These are phyloP conservation scores for Phycomyces nitens DNA, from an alignment of 192 early-diverging fungal species.

Conservation along the genomic window DNA sequence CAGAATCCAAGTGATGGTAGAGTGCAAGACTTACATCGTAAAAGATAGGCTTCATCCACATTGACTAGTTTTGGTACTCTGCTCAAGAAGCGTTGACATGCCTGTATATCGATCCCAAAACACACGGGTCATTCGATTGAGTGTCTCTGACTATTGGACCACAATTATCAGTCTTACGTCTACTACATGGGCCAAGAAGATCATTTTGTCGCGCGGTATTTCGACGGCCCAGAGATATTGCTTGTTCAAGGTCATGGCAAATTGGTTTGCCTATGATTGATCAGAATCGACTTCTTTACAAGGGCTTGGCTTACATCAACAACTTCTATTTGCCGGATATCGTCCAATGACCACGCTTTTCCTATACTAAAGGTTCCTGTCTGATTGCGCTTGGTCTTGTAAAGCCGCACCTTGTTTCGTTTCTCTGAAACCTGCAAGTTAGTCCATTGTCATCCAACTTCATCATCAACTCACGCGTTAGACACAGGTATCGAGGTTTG, in stretches of 20 bases:
- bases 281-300: background rate
- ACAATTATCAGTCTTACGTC: constrained; percentile 15
- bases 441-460: background rate
- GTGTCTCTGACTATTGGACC: too few species aligned
- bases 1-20: too few species aligned
- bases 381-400: constrained; percentile 49
- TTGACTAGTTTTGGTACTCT: constrained; percentile 46
- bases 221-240: constrained; percentile 52
- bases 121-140: background rate
- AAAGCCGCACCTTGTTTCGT: constrained; percentile 41
- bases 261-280: constrained; percentile 38
- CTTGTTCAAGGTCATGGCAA: constrained; percentile 48
- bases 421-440: constrained; percentile 28
- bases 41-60: constrained; percentile 43
- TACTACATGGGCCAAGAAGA: constrained; percentile 42
- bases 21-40: constrained; percentile 34
- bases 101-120: constrained; percentile 21
- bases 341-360: constrained; percentile 53
- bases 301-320: constrained; percentile 43
- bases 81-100: constrained; percentile 37
- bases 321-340: constrained; percentile 45
- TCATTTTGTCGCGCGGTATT: constrained; percentile 40
- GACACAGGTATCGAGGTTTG: constrained; percentile 51
- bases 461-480: constrained; percentile 39
- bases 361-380: constrained; percentile 52